Evolutionary conservation across 2,329 filamentous ascomycete genomes (phyloP).

Genomic region (Sclerotinia nivalis): DNA sequence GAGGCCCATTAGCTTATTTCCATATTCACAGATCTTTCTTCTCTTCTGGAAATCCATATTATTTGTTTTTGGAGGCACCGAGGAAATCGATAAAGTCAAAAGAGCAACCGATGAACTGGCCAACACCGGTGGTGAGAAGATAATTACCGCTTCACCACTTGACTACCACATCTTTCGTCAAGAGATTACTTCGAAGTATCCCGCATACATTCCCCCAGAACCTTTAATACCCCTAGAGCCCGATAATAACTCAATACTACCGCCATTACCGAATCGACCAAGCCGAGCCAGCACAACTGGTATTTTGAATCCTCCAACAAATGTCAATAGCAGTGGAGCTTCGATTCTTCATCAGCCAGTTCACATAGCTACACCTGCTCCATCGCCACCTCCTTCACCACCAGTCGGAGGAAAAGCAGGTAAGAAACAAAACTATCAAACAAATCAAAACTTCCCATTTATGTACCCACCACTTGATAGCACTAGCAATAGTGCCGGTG

Average conservation of each 20-base stretch:
- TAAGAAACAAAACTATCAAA: constrained; percentile 99
- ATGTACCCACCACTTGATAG: constrained; percentile 92
- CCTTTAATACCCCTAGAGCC: constrained; percentile 82
- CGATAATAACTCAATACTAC: constrained; percentile 87
- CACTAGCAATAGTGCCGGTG: constrained; percentile 84
- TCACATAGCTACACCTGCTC: constrained; percentile 96
- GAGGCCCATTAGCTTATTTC: constrained; percentile 31
- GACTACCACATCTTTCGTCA: constrained; percentile 97
- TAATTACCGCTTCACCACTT: constrained; percentile 88
- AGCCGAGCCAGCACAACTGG: constrained; percentile 62
- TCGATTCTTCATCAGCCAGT: constrained; percentile 95
- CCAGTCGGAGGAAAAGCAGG: constrained; percentile 83
- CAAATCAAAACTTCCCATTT: constrained; percentile 97
- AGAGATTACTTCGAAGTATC: constrained; percentile 97
- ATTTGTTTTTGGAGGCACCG: constrained; percentile 77
- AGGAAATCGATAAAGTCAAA: constrained; percentile 74
- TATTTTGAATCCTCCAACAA: constrained; percentile 57
- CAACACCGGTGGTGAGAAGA: constrained; percentile 54
- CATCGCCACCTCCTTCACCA: constrained; percentile 91
- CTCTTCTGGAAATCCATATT: constrained; percentile 91
- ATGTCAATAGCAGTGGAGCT: constrained; percentile 57
- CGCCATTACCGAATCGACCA: constrained; percentile 76
- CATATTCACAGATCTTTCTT: constrained; percentile 62
- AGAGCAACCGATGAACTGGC: constrained; percentile 61
- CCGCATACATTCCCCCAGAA: constrained; percentile 87